Percentiles rank a stretch among this genome's conserved stretches.
phyloP scores from a whole-genome alignment of 1,284 basidiomycete species.

The Sanghuangporus baumii region DNA sequence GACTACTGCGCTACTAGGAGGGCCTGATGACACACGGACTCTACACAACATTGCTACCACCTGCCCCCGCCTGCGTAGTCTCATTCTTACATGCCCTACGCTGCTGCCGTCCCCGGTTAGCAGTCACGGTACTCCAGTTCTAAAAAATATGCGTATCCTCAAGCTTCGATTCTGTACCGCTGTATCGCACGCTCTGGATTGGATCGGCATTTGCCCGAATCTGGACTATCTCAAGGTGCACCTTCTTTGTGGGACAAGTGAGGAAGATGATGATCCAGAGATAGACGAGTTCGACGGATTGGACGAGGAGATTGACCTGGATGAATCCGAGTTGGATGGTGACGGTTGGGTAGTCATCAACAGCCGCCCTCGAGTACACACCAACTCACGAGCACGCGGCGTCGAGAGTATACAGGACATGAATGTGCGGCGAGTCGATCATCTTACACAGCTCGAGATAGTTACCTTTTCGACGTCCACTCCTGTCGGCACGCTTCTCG shows the following conservation, averaged over 20 bases:
- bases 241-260: background rate
- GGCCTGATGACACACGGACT: background rate
- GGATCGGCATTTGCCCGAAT: background rate
- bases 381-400: background rate
- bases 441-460: background rate
- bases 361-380: background rate
- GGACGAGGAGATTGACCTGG: background rate
- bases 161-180: background rate
- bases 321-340: background rate
- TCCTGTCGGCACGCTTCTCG: background rate
- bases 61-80: background rate
- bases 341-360: constrained; percentile 1
- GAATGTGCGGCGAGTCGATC: background rate
- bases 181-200: background rate
- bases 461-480: background rate
- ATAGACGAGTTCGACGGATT: background rate
- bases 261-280: background rate
- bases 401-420: background rate
- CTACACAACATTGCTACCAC: background rate
- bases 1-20: background rate
- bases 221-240: background rate
- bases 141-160: background rate
- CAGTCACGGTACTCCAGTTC: background rate
- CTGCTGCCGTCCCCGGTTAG: background rate
- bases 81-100: background rate